These are phyloP conservation scores for Solanum pimpinellifolium DNA, from an alignment of 257 asterid species.

Conservation along the genomic window DNA sequence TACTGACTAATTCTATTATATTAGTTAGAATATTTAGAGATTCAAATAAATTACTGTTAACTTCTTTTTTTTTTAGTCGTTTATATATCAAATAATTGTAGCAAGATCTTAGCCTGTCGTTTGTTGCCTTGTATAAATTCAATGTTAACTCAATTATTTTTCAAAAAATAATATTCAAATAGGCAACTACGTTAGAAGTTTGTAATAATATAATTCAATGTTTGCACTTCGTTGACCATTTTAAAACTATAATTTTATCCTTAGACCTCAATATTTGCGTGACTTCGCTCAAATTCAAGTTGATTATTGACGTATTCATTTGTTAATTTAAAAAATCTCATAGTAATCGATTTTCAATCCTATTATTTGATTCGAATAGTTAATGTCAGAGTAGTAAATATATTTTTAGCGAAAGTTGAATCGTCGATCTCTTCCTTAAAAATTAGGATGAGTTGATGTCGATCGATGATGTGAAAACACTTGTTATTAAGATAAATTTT, in stretches of 20 bases:
- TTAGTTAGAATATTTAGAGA: too few species aligned
- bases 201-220: not conserved
- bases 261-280: too few species aligned
- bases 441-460: too few species aligned
- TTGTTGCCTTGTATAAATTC: not conserved
- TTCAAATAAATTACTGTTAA: too few species aligned
- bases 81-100: not conserved
- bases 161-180: not conserved
- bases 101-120: not conserved
- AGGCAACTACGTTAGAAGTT: not conserved
- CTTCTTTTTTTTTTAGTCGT: too few species aligned
- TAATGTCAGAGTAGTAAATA: too few species aligned
- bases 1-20: too few species aligned
- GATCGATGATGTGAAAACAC: too few species aligned
- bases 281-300: not conserved
- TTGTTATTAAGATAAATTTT: not conserved
- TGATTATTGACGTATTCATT: not conserved
- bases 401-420: accelerated
- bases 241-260: not conserved
- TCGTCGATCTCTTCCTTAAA: too few species aligned
- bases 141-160: not conserved
- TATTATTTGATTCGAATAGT: too few species aligned
- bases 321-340: not conserved
- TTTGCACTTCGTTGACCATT: not conserved
- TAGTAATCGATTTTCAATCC: too few species aligned